These are phyloP conservation scores for Parasitella parasitica DNA, from an alignment of 371 early-diverging fungal genomes.

Conservation along the genomic window DNA sequence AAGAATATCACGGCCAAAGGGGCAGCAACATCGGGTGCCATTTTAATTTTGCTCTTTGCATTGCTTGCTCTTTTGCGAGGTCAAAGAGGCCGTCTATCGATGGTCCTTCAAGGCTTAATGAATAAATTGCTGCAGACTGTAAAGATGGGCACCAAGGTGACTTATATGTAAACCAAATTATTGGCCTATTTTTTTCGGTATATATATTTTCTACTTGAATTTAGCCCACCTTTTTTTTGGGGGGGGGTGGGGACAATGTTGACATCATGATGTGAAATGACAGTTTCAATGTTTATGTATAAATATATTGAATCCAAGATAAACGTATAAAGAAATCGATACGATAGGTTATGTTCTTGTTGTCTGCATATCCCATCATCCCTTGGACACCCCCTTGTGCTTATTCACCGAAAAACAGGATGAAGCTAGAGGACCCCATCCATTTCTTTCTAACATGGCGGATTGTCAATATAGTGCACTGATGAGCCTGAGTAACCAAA, in stretches of 20 bases:
- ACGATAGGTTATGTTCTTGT: not conserved
- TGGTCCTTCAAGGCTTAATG: slow-evolving; percentile 21
- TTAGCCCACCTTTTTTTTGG: too few species aligned
- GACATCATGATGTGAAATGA: too few species aligned
- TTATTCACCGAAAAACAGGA: not conserved
- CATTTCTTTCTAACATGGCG: not conserved
- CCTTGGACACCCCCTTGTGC: not conserved
- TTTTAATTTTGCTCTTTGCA: slow-evolving; percentile 30
- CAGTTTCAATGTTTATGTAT: too few species aligned
- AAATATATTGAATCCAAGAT: too few species aligned
- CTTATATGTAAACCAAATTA: slow-evolving; percentile 32
- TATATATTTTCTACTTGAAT: too few species aligned
- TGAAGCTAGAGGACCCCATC: not conserved
- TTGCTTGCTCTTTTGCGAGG: slow-evolving; percentile 30
- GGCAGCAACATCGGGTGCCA: slow-evolving; percentile 16
- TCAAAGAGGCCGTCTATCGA: slow-evolving; percentile 23
- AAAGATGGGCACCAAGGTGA: slow-evolving; percentile 49
- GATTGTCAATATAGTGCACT: not conserved
- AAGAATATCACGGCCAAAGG: slow-evolving; percentile 20
- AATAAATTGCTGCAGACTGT: slow-evolving; percentile 43
- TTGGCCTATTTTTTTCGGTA: not conserved
- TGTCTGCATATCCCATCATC: not conserved
- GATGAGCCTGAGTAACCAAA: not conserved
- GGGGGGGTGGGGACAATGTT: too few species aligned
- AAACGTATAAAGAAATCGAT: not conserved